Conservation (phyloP, 805 yeast genomes). For the Maudiozyma serrabonitensis region DNA sequence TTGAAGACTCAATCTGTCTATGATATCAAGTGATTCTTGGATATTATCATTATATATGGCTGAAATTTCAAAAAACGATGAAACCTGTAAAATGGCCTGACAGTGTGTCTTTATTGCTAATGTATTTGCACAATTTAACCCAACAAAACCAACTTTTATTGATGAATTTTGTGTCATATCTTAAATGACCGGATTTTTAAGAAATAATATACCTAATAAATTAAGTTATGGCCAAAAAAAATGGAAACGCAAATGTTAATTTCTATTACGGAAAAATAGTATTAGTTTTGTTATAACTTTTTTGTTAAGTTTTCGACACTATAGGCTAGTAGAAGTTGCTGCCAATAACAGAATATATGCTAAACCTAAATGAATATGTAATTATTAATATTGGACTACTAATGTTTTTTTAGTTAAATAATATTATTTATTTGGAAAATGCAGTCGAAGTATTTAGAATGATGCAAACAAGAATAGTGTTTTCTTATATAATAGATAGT, state of each 20-base stretch:
- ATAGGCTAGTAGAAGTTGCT: too few species aligned
- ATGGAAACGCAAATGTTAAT: too few species aligned
- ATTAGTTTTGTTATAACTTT: too few species aligned
- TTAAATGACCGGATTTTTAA: neutral
- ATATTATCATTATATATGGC: slow-evolving; percentile 10
- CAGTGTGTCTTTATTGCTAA: slow-evolving; percentile 16
- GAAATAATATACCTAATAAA: neutral
- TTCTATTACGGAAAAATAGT: too few species aligned
- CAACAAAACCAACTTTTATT: slow-evolving; percentile 12
- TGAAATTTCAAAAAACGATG: slow-evolving; percentile 11
- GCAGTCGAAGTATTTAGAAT: too few species aligned
- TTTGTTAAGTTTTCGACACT: too few species aligned
- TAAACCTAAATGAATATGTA: too few species aligned
- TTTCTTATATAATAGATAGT: neutral
- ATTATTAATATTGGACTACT: too few species aligned
- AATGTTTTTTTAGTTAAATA: too few species aligned
- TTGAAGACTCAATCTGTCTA: slow-evolving; percentile 8
- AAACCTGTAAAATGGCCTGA: slow-evolving; percentile 11
- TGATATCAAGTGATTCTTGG: slow-evolving; percentile 9
- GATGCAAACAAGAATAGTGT: neutral
- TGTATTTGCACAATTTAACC: slow-evolving; percentile 9
- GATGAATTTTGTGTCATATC: neutral
- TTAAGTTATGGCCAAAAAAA: too few species aligned
- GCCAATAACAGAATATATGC: too few species aligned
- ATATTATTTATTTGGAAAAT: too few species aligned